Base-by-base conservation (phyloP, 140 eudicot species). In the Erigeron philadelphicus region DNA sequence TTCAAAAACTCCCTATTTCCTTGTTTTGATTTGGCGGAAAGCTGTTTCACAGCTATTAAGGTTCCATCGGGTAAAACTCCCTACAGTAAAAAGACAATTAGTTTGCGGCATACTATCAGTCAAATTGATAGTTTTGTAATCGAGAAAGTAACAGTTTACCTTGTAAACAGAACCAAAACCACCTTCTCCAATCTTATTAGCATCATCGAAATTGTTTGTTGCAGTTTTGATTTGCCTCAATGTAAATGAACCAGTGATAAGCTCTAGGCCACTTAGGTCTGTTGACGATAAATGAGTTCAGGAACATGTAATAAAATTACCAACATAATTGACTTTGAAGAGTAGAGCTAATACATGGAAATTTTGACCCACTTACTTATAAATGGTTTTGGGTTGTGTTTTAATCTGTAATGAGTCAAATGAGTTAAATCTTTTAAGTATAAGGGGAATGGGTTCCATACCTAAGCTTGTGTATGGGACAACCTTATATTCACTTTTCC, bases 91-190 rank as follows among this genome's bases (percentile, higher is more conserved):
- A 15, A 62, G 5, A 75, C 66, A 3, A 62, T 49, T n/a, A 19
- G 52, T 72, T 42, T 76, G 25, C 35, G 11, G 50, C 49, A 53
- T 13, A 5, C 59, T 42, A 41, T 40, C 60, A 43, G 40, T 0
- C 18, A 9, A 0, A 17, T 60, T 12, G 13, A 74, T 44, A 66
- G n/a, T 55, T 3, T 0, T n/a, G 52, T 66, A 23, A 54, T 18
- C 0, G 23, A 55, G 44, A 38, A 45, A 15, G 48, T 21, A 21
- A 53, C 16, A 41, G 23, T 1, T 47, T 72, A 87, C 97, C 94
- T 87, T 88, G 80, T 75, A 88, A n/a, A 88, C 97, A 11, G 94
- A 73, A 35, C 97, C 97, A 79, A 88, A 90, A 77, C 97, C 97
- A 77, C 97, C 97, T 82, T 90, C 95, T 17, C 95, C 97, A 61